Conservation (phyloP, 306 rosid species). For the Rosa lucieae region DNA sequence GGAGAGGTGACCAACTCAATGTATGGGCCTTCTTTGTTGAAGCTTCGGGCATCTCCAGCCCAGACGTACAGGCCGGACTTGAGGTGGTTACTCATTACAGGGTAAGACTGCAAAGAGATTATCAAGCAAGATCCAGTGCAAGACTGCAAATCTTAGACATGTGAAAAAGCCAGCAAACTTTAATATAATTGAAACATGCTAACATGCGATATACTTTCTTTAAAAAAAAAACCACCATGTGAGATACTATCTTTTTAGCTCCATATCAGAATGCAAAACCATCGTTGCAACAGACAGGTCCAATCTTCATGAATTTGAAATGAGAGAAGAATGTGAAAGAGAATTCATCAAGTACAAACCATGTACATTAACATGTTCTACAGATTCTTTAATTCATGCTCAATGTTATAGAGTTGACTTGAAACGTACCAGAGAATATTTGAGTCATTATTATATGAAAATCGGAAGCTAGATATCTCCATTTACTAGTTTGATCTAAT, state of each 20-base stretch:
- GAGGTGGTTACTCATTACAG: constrained; percentile 62
- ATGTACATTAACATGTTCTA: background rate
- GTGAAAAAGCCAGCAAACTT: background rate
- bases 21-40: constrained; percentile 52
- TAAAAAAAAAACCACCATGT: background rate
- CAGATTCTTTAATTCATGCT: background rate
- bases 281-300: background rate
- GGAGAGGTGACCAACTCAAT: constrained; percentile 91
- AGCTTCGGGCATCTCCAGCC: constrained; percentile 73
- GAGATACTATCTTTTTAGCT: background rate
- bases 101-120: constrained; percentile 63
- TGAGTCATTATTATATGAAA: background rate
- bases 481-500: background rate
- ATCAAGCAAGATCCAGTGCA: background rate
- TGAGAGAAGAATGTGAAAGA: background rate
- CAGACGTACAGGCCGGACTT: constrained; percentile 88
- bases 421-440: background rate
- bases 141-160: background rate
- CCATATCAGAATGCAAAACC: background rate
- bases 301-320: background rate
- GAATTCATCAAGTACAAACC: constrained; percentile 1
- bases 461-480: background rate
- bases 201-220: background rate
- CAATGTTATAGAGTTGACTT: background rate
- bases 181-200: background rate